Percentiles rank a stretch among this genome's conserved stretches.
Evolutionary conservation across 202 grass and related monocot species (phyloP).

Genomic region (Setaria viridis): DNA sequence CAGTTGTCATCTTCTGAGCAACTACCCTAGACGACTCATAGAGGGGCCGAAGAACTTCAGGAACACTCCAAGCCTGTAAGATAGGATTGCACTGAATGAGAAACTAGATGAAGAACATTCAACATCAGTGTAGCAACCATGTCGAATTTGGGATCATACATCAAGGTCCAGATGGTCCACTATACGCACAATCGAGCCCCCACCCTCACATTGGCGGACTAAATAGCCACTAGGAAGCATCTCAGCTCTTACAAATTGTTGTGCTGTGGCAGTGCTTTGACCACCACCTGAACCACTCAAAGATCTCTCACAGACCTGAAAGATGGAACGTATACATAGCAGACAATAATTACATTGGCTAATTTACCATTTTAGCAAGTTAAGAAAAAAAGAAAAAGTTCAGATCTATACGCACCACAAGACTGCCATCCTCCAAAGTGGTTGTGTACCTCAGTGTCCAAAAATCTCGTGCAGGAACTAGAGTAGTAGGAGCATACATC

Average conservation of each 20-base stretch:
- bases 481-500: constrained; percentile 98
- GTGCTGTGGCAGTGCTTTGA: constrained; percentile 61
- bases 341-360: neutral
- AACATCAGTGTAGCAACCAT: constrained; percentile 14
- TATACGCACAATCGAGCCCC: constrained; percentile 95
- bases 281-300: constrained; percentile 91
- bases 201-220: constrained; percentile 86
- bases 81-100: constrained; percentile 25
- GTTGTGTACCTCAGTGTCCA: constrained; percentile 97
- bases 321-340: constrained; percentile 25
- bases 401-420: constrained; percentile 66
- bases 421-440: constrained; percentile 92
- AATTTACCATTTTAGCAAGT: neutral
- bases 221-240: constrained; percentile 97
- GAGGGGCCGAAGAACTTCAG: constrained; percentile 92
- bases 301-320: constrained; percentile 94
- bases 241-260: constrained; percentile 99
- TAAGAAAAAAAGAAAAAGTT: constrained; percentile 19
- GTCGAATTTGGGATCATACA: constrained; percentile 50
- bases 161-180: constrained; percentile 98
- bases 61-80: constrained; percentile 87
- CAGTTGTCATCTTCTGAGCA: constrained; percentile 98
- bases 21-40: constrained; percentile 94
- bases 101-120: constrained; percentile 7
- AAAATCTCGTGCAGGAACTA: constrained; percentile 95